A percentile compares a stretch with the other conserved stretches of the same genome.
phyloP scores from a whole-genome alignment of 2,329 filamentous ascomycete species.

The Cryphonectria nitschkei region DNA sequence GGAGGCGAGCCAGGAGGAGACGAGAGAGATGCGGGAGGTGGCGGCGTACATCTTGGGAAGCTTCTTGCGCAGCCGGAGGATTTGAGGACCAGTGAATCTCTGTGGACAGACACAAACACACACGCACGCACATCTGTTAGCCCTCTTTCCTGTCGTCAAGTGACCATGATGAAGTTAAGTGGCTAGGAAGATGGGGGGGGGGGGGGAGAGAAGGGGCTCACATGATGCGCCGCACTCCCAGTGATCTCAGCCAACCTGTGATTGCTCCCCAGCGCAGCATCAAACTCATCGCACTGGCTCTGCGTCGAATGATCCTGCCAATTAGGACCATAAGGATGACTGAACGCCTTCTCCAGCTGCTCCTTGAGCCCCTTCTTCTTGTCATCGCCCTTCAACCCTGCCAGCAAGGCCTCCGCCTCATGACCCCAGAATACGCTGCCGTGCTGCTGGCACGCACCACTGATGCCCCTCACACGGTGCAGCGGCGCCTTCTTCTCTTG shows the following conservation, averaged over 20 bases:
- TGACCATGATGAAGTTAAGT: neutral
- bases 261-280: conserved; percentile 68
- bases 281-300: conserved; percentile 86
- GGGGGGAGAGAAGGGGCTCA: conserved; percentile 42
- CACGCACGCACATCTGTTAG: neutral
- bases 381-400: conserved; percentile 52
- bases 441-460: conserved; percentile 95
- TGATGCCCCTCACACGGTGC: conserved; percentile 75
- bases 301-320: conserved; percentile 99
- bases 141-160: neutral
- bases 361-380: conserved; percentile 66
- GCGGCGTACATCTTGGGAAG: conserved; percentile 79
- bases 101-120: conserved; percentile 39
- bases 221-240: conserved; percentile 93
- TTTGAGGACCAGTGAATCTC: conserved; percentile 98
- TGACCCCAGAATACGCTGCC: conserved; percentile 92
- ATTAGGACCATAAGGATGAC: conserved; percentile 87
- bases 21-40: conserved; percentile 85
- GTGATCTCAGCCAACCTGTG: conserved; percentile 76
- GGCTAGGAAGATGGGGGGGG: neutral
- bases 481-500: conserved; percentile 73
- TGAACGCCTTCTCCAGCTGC: conserved; percentile 74
- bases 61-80: conserved; percentile 81
- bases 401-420: conserved; percentile 68
- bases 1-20: conserved; percentile 93